Conservation (phyloP, 2,329 filamentous ascomycete genomes). For the Aspergillus neotritici region DNA sequence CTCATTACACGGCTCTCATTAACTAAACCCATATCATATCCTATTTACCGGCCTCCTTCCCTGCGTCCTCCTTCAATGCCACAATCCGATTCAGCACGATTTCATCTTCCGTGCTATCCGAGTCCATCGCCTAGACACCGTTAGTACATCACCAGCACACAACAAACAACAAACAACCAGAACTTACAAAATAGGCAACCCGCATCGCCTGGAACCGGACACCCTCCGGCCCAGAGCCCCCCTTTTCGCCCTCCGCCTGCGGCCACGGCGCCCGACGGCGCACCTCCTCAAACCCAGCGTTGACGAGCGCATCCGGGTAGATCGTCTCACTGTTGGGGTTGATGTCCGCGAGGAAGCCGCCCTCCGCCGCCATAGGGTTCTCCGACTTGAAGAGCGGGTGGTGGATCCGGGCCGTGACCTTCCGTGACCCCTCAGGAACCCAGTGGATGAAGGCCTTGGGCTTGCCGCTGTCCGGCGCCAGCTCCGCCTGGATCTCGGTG, state of each 20-base stretch:
- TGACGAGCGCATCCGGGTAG: slow-evolving; percentile 72
- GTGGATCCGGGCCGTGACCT: slow-evolving; percentile 70
- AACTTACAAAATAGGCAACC: slow-evolving; percentile 52
- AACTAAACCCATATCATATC: no score
- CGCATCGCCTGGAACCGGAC: slow-evolving; percentile 89
- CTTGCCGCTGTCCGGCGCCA: slow-evolving; percentile 58
- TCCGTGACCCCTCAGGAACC: slow-evolving; percentile 62
- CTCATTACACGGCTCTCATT: no score
- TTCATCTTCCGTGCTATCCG: slow-evolving; percentile 71
- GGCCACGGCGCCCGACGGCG: slow-evolving; percentile 71
- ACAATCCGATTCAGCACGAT: slow-evolving; percentile 89
- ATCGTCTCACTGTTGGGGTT: slow-evolving; percentile 78
- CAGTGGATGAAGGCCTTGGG: slow-evolving; percentile 84
- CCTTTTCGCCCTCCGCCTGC: slow-evolving; percentile 59
- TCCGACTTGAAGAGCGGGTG: slow-evolving; percentile 81
- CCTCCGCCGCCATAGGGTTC: slow-evolving; percentile 69
- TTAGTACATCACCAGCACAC: slow-evolving; percentile 28
- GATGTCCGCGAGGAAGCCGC: slow-evolving; percentile 77
- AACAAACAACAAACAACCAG: neutral
- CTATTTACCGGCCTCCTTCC: slow-evolving; percentile 3
- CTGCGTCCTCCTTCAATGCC: slow-evolving; percentile 64
- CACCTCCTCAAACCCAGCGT: slow-evolving; percentile 77
- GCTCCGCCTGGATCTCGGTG: slow-evolving; percentile 63
- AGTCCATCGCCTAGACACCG: slow-evolving; percentile 52
- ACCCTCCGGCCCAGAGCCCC: slow-evolving; percentile 56